These are phyloP conservation scores for Melanomma pulvis-pyrius DNA, from an alignment of 495 filamentous ascomycete species.

Conservation along the genomic window DNA sequence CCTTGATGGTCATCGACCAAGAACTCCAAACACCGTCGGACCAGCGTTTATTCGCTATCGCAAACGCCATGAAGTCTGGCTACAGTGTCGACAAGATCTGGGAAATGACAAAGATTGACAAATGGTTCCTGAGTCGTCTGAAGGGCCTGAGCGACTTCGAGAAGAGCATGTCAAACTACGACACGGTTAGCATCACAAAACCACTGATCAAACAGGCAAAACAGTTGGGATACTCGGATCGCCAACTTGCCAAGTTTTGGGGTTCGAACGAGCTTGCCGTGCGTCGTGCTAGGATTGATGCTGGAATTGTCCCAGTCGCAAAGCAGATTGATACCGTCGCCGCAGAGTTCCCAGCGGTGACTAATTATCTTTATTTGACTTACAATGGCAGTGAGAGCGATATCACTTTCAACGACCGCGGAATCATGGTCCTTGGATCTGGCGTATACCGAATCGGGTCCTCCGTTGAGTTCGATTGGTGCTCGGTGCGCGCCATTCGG, in stretches of 20 bases:
- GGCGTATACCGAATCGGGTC: conserved; percentile 98
- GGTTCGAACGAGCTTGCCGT: conserved; percentile 90
- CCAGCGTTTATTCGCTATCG: conserved; percentile 95
- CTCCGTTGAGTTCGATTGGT: conserved; percentile 99
- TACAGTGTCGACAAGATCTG: conserved; percentile 96
- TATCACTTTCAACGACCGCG: conserved; percentile 80
- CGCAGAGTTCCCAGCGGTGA: conserved; percentile 91
- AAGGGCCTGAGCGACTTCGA: conserved; percentile 89
- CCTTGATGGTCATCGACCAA: conserved; percentile 92
- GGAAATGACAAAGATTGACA: conserved; percentile 97
- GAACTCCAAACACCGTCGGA: conserved; percentile 97
- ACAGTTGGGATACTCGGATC: conserved; percentile 90
- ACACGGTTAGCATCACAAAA: conserved; percentile 65
- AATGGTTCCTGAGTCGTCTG: conserved; percentile 91
- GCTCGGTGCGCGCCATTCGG: conserved; percentile 92
- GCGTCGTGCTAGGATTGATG: conserved; percentile 76
- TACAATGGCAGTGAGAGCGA: conserved; percentile 93
- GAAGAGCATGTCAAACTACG: conserved; percentile 72
- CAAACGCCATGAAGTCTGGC: conserved; percentile 92
- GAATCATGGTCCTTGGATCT: conserved; percentile 94
- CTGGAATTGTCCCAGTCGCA: conserved; percentile 82
- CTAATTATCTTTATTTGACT: conserved; percentile 97
- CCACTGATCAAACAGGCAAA: conserved; percentile 78
- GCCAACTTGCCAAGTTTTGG: conserved; percentile 91
- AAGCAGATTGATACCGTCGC: conserved; percentile 99